A percentile compares a stretch with the other conserved stretches of the same genome.
phyloP scores from a whole-genome alignment of 345 rosid genomes.

The Populus davidiana region DNA sequence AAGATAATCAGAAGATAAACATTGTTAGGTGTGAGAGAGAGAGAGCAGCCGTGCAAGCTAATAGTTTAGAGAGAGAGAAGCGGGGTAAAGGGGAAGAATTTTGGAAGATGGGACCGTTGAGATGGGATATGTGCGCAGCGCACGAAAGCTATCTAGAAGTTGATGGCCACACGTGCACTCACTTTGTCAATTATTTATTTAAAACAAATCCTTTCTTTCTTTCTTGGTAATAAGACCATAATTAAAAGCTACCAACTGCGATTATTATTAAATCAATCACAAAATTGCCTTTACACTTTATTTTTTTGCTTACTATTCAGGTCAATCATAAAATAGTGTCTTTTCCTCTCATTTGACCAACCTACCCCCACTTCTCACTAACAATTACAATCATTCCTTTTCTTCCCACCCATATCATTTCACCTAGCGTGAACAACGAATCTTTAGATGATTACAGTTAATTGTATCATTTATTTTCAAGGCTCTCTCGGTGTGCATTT shows the following conservation, averaged over 20 bases:
- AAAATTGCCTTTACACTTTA: neutral
- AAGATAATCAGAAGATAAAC: neutral
- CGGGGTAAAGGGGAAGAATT: conserved; percentile 14
- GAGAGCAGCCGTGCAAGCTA: conserved; percentile 4
- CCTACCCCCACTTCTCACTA: neutral
- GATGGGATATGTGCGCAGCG: neutral
- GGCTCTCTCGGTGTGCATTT: too few species aligned
- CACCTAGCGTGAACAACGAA: too few species aligned
- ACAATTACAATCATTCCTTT: neutral
- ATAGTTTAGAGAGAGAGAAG: neutral
- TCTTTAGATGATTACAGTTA: too few species aligned
- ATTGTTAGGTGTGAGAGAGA: neutral
- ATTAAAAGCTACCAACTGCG: too few species aligned
- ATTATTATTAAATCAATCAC: too few species aligned
- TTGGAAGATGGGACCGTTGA: conserved; percentile 4
- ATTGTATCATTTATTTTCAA: too few species aligned
- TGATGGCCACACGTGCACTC: conserved; percentile 14
- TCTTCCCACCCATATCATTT: too few species aligned
- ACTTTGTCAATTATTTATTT: neutral
- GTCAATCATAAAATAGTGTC: neutral
- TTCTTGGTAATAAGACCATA: neutral
- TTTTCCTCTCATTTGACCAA: neutral
- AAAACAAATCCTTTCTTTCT: neutral
- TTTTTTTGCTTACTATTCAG: too few species aligned
- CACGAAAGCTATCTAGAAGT: neutral